Evolutionary conservation across 371 early-diverging fungal species (phyloP).

Genomic region (Dinochytrium kinnereticum): DNA sequence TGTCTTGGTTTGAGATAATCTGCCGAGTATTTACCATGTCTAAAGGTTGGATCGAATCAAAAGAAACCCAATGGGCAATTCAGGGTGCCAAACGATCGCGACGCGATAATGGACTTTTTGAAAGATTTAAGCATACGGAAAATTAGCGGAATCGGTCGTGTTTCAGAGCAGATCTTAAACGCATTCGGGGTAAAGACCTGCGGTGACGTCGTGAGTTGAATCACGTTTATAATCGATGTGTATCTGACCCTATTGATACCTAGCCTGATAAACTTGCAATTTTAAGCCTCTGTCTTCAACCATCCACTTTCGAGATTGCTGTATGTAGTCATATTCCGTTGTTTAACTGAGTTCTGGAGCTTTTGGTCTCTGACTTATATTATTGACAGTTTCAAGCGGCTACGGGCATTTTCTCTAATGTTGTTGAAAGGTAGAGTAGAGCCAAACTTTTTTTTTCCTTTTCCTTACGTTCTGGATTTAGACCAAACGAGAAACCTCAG

Average conservation of each 20-base stretch:
- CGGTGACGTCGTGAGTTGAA: slow-evolving; percentile 27
- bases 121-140: slow-evolving; percentile 38
- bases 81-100: slow-evolving; percentile 26
- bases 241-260: neutral
- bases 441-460: neutral
- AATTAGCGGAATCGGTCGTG: slow-evolving; percentile 45
- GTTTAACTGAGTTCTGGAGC: no score
- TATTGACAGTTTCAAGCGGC: neutral
- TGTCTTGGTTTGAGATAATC: neutral
- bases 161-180: slow-evolving; percentile 34
- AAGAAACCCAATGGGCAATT: slow-evolving; percentile 74
- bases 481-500: neutral
- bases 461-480: neutral
- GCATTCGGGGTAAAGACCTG: slow-evolving; percentile 38
- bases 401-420: slow-evolving; percentile 4
- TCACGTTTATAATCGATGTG: neutral
- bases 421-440: neutral
- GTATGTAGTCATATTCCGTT: no score
- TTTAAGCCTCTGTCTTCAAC: neutral
- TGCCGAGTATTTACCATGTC: neutral
- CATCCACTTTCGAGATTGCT: neutral
- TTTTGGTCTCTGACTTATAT: neutral
- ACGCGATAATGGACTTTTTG: slow-evolving; percentile 35
- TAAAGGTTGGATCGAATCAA: slow-evolving; percentile 56
- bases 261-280: slow-evolving; percentile 1